A percentile compares a stretch with the other conserved stretches of the same genome.
Evolutionary conservation across 2,329 filamentous ascomycete species (phyloP).

Genomic region (Periconia macrospinosa): DNA sequence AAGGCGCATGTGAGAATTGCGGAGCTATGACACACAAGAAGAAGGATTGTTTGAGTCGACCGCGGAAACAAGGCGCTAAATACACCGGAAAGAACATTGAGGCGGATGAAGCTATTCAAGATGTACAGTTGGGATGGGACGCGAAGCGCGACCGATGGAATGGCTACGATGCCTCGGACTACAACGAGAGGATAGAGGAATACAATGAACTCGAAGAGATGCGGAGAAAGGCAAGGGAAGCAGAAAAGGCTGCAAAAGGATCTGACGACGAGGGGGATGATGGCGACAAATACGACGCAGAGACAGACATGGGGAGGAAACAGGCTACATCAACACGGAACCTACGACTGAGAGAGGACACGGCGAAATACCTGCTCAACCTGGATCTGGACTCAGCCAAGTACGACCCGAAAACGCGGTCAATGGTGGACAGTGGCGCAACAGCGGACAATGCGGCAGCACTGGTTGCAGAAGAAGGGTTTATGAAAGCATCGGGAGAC

Average conservation of each 20-base stretch:
- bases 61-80: slow-evolving; percentile 84
- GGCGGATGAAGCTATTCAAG: slow-evolving; percentile 84
- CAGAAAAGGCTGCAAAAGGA: slow-evolving; percentile 46
- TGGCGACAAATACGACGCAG: slow-evolving; percentile 78
- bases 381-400: slow-evolving; percentile 94
- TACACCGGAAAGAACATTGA: slow-evolving; percentile 94
- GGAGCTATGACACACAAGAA: slow-evolving; percentile 95
- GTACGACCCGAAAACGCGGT: slow-evolving; percentile 94
- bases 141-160: slow-evolving; percentile 98
- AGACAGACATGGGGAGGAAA: slow-evolving; percentile 94
- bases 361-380: slow-evolving; percentile 93
- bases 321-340: slow-evolving; percentile 90
- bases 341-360: slow-evolving; percentile 90
- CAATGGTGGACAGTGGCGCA: slow-evolving; percentile 83
- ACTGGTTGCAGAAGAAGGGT: slow-evolving; percentile 89
- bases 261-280: slow-evolving; percentile 54
- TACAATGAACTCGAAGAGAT: slow-evolving; percentile 85
- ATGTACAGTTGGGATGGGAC: slow-evolving; percentile 90
- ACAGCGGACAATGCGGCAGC: slow-evolving; percentile 78
- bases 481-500: slow-evolving; percentile 84
- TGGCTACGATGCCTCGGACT: slow-evolving; percentile 90
- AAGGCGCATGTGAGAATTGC: slow-evolving; percentile 98
- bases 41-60: slow-evolving; percentile 88
- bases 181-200: slow-evolving; percentile 82
- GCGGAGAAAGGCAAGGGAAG: slow-evolving; percentile 52